These are phyloP conservation scores for Sesbania bispinosa DNA, from an alignment of 306 rosid genomes.

Conservation along the genomic window DNA sequence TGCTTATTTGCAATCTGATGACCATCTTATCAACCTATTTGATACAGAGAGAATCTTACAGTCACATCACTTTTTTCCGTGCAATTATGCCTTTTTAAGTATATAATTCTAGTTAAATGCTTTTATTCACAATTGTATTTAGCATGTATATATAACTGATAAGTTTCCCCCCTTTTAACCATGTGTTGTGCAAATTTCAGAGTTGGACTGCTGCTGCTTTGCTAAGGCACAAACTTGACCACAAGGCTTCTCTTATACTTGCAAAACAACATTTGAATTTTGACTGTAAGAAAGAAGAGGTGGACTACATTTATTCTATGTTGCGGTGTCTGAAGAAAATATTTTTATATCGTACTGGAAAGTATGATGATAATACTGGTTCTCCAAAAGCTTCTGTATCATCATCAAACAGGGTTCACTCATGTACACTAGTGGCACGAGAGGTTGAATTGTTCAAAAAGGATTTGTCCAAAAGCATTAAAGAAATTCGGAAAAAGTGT, in stretches of 20 bases:
- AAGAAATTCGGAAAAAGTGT: constrained; percentile 51
- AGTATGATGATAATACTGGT: constrained; percentile 15
- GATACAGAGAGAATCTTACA: background rate
- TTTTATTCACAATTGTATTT: background rate
- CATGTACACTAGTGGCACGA: background rate
- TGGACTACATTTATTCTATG: constrained; percentile 50
- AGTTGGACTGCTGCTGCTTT: constrained; percentile 74
- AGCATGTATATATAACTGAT: constrained; percentile 3
- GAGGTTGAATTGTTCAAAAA: constrained; percentile 37
- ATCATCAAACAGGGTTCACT: constrained; percentile 22
- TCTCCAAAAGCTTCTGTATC: constrained; percentile 34
- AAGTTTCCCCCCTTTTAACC: background rate
- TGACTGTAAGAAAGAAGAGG: constrained; percentile 61
- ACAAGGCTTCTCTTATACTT: constrained; percentile 45
- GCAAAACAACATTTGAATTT: constrained; percentile 58
- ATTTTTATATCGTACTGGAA: constrained; percentile 42
- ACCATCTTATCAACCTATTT: background rate
- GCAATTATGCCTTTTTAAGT: no score
- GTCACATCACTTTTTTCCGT: no score
- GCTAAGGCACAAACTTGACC: constrained; percentile 56
- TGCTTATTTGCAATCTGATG: background rate
- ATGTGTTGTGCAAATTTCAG: constrained; percentile 46
- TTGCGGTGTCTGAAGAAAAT: constrained; percentile 64
- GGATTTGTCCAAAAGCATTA: constrained; percentile 51
- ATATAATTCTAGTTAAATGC: background rate